Base-by-base conservation (phyloP, 2,329 filamentous ascomycete genomes). In the Aureobasidium sp. region DNA sequence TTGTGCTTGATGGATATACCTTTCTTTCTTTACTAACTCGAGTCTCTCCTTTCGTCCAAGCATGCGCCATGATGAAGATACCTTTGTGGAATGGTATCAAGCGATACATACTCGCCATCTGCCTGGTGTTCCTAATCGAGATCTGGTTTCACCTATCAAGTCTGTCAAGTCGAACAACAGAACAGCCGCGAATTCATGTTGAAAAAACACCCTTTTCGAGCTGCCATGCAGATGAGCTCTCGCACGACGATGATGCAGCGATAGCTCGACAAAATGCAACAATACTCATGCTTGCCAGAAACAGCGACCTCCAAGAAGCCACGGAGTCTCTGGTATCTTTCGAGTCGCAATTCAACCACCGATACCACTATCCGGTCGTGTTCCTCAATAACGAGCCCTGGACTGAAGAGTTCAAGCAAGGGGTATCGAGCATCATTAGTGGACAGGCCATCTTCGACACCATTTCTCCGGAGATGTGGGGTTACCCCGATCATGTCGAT, bases 311-410 rank as follows among this genome's bases (percentile, higher is more conserved):
- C 11, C 66, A 71, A 29, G 70, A 72, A 64, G 77, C 76, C 1
- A 73, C 74, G 59, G 70, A 71, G 58, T 76, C 76, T 2, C 68
- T 80, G n/a, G 65, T 67, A 17, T 76, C 72, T 34, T 71, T 80
- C 53, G 77, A 80, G 68, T 66, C 67, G 25, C 75, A 77, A 62
- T 80, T 79, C 70, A 80, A 80, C 70, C 71, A 72, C 60, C 78
- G 76, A 74, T 80, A 76, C 68, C 72, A 77, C 62, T 80, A 80
- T 65, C 78, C 78, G 4, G 73, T 77, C 63, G 67, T 80, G 36
- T 80, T 80, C 64, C 71, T 80, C 61, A 80, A 80, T 68, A 74
- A 80, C 68, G 70, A 79, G 64, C 69, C 71, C 8, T 80, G 75
- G 73, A 71, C 74, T 52, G 63, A 71, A 14, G 70, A 68, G 52